These are phyloP conservation scores for Acmispon strigosus DNA, from an alignment of 306 rosid species.

Conservation along the genomic window DNA sequence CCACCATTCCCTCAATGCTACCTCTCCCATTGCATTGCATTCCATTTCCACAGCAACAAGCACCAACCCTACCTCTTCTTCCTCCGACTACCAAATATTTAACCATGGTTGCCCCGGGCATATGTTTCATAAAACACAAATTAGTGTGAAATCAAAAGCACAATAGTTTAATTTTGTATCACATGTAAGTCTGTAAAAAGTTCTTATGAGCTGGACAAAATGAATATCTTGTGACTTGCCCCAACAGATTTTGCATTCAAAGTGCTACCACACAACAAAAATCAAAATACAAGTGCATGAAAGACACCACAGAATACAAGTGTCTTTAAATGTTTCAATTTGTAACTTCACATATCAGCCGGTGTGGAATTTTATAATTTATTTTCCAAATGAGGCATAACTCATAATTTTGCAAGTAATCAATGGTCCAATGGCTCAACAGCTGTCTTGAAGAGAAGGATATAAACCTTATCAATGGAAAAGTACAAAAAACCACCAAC, in stretches of 20 bases:
- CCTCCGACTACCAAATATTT: not conserved
- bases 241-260: not conserved
- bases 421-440: conserved; percentile 76
- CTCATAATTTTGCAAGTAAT: conserved; percentile 7
- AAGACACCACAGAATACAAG: conserved; percentile 16
- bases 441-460: conserved; percentile 90
- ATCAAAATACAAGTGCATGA: too few relatives aligned
- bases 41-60: too few relatives aligned
- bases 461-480: conserved; percentile 80
- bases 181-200: not conserved
- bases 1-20: too few relatives aligned
- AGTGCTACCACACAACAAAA: too few relatives aligned
- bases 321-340: conserved; percentile 7
- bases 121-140: not conserved
- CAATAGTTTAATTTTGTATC: not conserved
- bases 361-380: not conserved
- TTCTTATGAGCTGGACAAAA: not conserved
- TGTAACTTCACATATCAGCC: conserved; percentile 22
- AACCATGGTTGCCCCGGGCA: not conserved
- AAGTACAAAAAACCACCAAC: conserved; percentile 82
- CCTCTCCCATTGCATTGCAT: too few relatives aligned
- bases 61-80: too few relatives aligned
- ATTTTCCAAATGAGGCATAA: conserved; percentile 11
- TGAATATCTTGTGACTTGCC: not conserved
- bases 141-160: not conserved